Conservation (phyloP, 192 early-diverging fungal genomes). For the Coemansia sp. region DNA sequence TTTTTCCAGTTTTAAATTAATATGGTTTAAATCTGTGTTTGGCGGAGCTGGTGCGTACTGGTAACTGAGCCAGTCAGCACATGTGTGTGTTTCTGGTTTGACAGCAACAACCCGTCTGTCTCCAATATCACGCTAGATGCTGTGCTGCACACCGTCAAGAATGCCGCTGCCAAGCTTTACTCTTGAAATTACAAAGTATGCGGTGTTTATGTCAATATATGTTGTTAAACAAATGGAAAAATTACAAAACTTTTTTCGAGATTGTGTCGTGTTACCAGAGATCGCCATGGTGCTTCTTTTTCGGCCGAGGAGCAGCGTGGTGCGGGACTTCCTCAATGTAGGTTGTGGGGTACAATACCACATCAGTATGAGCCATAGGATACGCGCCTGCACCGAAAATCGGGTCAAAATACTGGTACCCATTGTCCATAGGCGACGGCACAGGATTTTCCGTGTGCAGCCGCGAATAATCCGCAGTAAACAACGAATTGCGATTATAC, state of each 20-base stretch:
- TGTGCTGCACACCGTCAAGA: conserved; percentile 63
- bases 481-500: neutral
- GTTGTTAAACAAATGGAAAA: too few relatives aligned
- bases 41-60: conserved; percentile 47
- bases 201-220: too few relatives aligned
- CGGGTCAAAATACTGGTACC: conserved; percentile 4
- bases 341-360: neutral
- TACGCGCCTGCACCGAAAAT: neutral
- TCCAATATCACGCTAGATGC: conserved; percentile 55
- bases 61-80: conserved; percentile 25
- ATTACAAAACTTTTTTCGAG: too few relatives aligned
- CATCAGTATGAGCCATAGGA: neutral
- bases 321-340: neutral
- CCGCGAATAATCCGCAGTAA: neutral
- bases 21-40: conserved; percentile 23
- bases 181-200: neutral
- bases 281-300: neutral
- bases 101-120: conserved; percentile 55
- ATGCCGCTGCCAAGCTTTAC: conserved; percentile 16
- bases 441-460: neutral
- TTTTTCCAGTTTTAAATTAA: too few relatives aligned
- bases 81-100: conserved; percentile 66
- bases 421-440: neutral
- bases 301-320: neutral
- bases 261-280: neutral